phyloP scores from a whole-genome alignment of 2,329 filamentous ascomycete species.

The Aaosphaeria arxii region DNA sequence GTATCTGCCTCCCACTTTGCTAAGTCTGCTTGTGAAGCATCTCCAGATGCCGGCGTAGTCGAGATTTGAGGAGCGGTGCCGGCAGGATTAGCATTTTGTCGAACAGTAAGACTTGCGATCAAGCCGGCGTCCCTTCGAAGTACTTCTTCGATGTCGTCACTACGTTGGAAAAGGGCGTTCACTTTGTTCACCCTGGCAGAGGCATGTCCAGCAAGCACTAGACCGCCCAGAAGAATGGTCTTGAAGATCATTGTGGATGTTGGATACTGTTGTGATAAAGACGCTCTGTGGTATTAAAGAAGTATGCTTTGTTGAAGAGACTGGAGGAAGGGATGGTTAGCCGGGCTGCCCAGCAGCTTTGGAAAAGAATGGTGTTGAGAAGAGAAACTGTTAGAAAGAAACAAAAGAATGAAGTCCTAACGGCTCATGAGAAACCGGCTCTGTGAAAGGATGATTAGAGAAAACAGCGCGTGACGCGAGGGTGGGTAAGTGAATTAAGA shows the following conservation, averaged over 20 bases:
- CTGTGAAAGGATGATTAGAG: slow-evolving; percentile 25
- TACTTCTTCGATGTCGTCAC: slow-evolving; percentile 28
- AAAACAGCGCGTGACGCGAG: slow-evolving; percentile 5
- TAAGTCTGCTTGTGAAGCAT: slow-evolving; percentile 27
- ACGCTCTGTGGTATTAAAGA: slow-evolving; percentile 28
- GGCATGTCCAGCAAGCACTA: slow-evolving; percentile 31
- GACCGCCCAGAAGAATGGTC: slow-evolving; percentile 23
- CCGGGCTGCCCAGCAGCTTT: slow-evolving; percentile 37
- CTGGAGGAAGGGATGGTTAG: slow-evolving; percentile 12
- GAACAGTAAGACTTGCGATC: slow-evolving; percentile 33
- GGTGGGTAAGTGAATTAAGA: slow-evolving; percentile 5
- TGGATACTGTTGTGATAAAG: not conserved
- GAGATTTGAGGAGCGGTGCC: slow-evolving; percentile 27
- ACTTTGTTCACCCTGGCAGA: slow-evolving; percentile 22
- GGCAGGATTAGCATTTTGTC: slow-evolving; percentile 29
- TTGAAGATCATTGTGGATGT: slow-evolving; percentile 29
- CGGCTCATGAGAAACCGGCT: slow-evolving; percentile 26
- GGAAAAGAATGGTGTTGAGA: slow-evolving; percentile 25
- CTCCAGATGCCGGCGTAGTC: slow-evolving; percentile 32
- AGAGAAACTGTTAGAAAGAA: slow-evolving; percentile 17
- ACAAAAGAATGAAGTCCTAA: slow-evolving; percentile 26
- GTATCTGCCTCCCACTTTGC: slow-evolving; percentile 37
- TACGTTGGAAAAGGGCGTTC: slow-evolving; percentile 24
- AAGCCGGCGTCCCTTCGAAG: slow-evolving; percentile 32
- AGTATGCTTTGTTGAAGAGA: slow-evolving; percentile 30